phyloP scores from a whole-genome alignment of 345 rosid genomes.

The Turnera subulata region DNA sequence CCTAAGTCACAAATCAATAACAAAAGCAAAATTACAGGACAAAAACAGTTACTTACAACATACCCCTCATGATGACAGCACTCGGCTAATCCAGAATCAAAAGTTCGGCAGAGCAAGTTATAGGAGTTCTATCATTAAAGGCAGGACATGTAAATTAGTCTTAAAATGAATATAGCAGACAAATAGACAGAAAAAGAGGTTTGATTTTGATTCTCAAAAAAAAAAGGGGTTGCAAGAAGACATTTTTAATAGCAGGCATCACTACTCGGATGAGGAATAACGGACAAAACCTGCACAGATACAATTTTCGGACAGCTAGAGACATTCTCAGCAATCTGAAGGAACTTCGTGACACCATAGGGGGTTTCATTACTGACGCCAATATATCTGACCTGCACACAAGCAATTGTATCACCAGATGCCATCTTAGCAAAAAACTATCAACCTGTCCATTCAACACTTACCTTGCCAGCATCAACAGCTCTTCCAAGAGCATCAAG shows the following conservation, averaged over 20 bases:
- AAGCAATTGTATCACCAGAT: not conserved
- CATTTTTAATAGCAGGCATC: conserved; percentile 1
- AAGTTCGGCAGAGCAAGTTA: conserved; percentile 54
- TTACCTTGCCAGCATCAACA: conserved; percentile 47
- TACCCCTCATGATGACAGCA: conserved; percentile 66
- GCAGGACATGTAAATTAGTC: conserved; percentile 13
- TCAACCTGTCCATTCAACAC: conserved; percentile 4
- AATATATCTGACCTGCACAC: conserved; percentile 46
- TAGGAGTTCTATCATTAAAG: conserved; percentile 40
- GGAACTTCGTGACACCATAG: conserved; percentile 57
- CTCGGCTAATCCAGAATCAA: conserved; percentile 57
- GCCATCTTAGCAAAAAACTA: not conserved
- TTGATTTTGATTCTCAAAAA: not conserved
- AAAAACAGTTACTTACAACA: not conserved
- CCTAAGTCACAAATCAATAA: not conserved
- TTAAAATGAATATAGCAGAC: not conserved
- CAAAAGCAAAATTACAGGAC: not conserved
- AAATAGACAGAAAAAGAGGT: not conserved
- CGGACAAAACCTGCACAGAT: conserved; percentile 42
- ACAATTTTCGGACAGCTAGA: conserved; percentile 37
- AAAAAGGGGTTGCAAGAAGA: too few species aligned
- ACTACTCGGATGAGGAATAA: not conserved
- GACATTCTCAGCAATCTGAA: conserved; percentile 38
- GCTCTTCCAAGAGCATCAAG: conserved; percentile 53
- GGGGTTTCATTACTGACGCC: conserved; percentile 67